Evolutionary conservation across 805 yeast species (phyloP).

Genomic region (Lipomyces chichibuensis): DNA sequence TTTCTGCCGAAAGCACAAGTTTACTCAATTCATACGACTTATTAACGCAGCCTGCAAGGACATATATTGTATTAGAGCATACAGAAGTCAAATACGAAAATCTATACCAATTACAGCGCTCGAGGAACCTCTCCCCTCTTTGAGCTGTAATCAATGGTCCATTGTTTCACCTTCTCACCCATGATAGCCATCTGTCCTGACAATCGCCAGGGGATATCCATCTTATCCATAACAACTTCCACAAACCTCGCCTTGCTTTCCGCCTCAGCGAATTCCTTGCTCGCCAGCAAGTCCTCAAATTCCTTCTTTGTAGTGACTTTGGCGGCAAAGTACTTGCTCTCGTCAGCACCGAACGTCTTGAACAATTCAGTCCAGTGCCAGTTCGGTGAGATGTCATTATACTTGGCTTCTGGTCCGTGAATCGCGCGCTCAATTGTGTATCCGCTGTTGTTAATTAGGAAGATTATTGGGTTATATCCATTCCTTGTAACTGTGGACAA

Average conservation of each 20-base stretch:
- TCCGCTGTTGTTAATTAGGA: slow-evolving; percentile 81
- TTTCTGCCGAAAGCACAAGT: too few relatives aligned
- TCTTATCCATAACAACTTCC: slow-evolving; percentile 61
- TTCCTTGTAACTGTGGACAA: slow-evolving; percentile 64
- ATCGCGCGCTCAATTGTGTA: slow-evolving; percentile 89
- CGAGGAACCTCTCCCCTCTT: slow-evolving; percentile 31
- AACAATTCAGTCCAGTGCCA: slow-evolving; percentile 83
- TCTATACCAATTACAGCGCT: slow-evolving; percentile 1
- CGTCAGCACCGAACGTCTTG: slow-evolving; percentile 60
- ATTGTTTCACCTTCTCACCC: slow-evolving; percentile 37
- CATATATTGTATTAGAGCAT: not conserved
- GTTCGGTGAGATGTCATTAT: slow-evolving; percentile 77
- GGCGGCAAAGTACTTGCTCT: slow-evolving; percentile 36
- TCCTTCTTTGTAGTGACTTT: slow-evolving; percentile 36
- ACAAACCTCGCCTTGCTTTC: slow-evolving; percentile 52
- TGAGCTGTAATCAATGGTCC: slow-evolving; percentile 35
- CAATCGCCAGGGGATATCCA: slow-evolving; percentile 70
- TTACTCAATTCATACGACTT: too few relatives aligned
- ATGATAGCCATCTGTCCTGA: slow-evolving; percentile 38
- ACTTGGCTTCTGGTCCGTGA: slow-evolving; percentile 72
- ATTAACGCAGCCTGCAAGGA: not conserved
- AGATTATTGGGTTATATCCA: slow-evolving; percentile 65
- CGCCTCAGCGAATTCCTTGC: slow-evolving; percentile 45
- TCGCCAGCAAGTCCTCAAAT: slow-evolving; percentile 42
- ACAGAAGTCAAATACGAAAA: not conserved